These are phyloP conservation scores for Cephaloascus albidus DNA, from an alignment of 805 yeast genomes.

Conservation along the genomic window DNA sequence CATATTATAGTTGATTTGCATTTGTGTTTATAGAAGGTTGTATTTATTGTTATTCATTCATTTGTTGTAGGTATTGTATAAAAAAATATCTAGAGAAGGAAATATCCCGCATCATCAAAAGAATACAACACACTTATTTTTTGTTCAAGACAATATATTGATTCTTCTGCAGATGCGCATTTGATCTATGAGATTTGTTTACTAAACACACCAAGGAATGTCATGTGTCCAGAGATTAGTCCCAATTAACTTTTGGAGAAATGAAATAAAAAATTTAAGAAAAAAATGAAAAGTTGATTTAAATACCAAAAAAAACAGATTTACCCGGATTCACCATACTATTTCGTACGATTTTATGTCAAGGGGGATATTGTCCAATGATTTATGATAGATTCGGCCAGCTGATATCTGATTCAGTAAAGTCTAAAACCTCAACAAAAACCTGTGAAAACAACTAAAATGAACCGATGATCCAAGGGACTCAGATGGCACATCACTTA, in stretches of 20 bases:
- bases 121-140: background rate
- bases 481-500: constrained; percentile 1
- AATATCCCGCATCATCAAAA: background rate
- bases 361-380: no score
- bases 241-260: constrained; percentile 14
- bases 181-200: constrained; percentile 46
- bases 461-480: constrained; percentile 5
- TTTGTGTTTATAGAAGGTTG: no score
- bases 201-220: constrained; percentile 31
- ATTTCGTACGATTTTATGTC: no score
- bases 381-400: background rate
- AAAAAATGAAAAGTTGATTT: no score
- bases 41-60: no score
- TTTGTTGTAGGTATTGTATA: no score
- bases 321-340: no score
- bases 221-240: constrained; percentile 36
- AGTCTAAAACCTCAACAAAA: background rate
- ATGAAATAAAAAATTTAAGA: background rate
- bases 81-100: no score
- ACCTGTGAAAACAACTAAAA: background rate
- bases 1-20: no score
- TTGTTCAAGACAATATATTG: background rate
- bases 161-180: background rate
- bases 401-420: constrained; percentile 10
- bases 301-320: no score